Conservation (phyloP, 192 early-diverging fungal genomes). For the Neocallimastix lanati region DNA sequence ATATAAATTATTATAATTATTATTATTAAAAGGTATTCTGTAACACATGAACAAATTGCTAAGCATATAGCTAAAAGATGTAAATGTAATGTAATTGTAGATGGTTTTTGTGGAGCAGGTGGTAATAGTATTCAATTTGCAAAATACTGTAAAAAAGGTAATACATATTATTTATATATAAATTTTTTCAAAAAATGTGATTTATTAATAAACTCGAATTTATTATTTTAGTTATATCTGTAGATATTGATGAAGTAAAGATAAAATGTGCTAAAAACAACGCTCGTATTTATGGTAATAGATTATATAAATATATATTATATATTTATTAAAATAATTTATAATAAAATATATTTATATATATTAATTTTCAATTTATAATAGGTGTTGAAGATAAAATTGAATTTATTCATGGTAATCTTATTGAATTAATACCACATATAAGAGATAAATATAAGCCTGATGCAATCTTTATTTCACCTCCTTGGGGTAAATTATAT, state of each 20-base stretch:
- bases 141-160: slow-evolving; percentile 53
- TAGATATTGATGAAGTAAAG: slow-evolving; percentile 69
- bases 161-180: no score
- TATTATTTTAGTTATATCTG: slow-evolving; percentile 51
- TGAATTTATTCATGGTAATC: slow-evolving; percentile 83
- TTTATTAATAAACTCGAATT: no score
- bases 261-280: slow-evolving; percentile 69
- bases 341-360: no score
- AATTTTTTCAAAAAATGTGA: no score
- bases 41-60: slow-evolving; percentile 83
- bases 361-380: no score
- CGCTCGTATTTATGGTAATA: slow-evolving; percentile 60
- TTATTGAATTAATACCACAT: slow-evolving; percentile 39
- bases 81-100: slow-evolving; percentile 46
- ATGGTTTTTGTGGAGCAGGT: slow-evolving; percentile 90
- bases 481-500: neutral
- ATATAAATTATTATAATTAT: no score
- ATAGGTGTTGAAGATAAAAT: slow-evolving; percentile 59
- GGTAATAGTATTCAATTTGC: slow-evolving; percentile 97
- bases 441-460: neutral
- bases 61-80: slow-evolving; percentile 55
- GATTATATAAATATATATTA: no score
- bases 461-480: neutral
- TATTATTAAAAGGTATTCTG: slow-evolving; percentile 78
- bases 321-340: no score